Evolutionary conservation across 2,329 filamentous ascomycete genomes (phyloP), one percentile per base, ranked within the genome.

Genomic region (Cryphonectria nitschkei): DNA sequence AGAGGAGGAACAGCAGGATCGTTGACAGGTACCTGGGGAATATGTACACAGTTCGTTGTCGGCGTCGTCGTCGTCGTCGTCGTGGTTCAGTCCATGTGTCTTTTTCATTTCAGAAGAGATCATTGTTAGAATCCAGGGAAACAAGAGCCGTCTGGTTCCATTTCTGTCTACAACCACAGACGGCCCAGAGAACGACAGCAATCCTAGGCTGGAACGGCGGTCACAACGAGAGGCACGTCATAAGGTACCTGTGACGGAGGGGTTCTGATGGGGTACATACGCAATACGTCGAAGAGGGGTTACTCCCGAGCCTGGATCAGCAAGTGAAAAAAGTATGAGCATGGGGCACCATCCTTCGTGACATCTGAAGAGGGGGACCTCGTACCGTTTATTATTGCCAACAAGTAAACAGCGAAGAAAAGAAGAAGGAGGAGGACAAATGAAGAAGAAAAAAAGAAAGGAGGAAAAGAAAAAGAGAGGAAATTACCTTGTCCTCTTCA

Each of bases 251-350:
- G 61, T n/a, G 58, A 61, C 58, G 7, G 58, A 32, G 34, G 26
- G 62, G 62, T 41, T 64, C 34, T 29, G 43, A 46, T 43, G 43
- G 16, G 11, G 41, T 50, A 65, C 63, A 52, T 65, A 65, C 63
- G 63, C 29, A 65, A 65, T n/a, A 52, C 32, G 62, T 46, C 29
- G 26, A 37, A n/a, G 58, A 61, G 58, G 58, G 58, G 32, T n/a
- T 14, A 61, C 16, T 61, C 16, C 58, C 34, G 58, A n/a, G 58
- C 58, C 58, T 61, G 58, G 58, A 39, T n/a, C 58, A 37, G 58
- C 34, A 61, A 61, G 26, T 14, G 5, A 37, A 37, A 37, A 39
- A 22, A 39, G 58, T 34, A 26, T n/a, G 14, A 61, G 58, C 58
- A 61, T 58, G 54, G 54, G 54, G 52, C 3, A 58, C 54, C 16